Base-by-base conservation (phyloP, 257 asterid genomes). In the Fraxinus americana region DNA sequence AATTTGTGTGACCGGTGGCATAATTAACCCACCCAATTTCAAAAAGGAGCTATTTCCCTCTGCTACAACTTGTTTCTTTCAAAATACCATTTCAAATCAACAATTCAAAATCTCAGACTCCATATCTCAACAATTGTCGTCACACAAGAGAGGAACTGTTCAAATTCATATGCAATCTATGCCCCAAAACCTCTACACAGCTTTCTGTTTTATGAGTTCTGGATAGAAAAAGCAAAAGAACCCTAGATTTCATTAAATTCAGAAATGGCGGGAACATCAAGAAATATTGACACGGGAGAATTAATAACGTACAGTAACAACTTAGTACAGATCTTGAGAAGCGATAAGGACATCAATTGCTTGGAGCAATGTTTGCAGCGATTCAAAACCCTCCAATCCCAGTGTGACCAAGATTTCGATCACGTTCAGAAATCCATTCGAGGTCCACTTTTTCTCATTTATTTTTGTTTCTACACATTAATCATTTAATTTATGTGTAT, bases 361-460 rank as follows among this genome's bases (percentile, higher is more conserved):
- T 87, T 88, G 73, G 88, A 86, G 80, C 89, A 88, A 69, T 83
- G 86, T 75, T 80, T 84, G 71, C 82, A 80, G 39, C 96, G 87
- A 32, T 86, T 85, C 29, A 72, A 80, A 29, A 78, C 85, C 66
- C 91, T 92, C 73, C 91, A 74, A 25, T 85, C 89, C 35, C 94
- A 88, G 67, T 86, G 90, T 70, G 76, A 73, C 67, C 75, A 84
- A 48, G 91, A 92, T 81, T 79, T 78, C 80, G 74, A 75, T 34
- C 77, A 82, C 25, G 77, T 78, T 61, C 87, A 81, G 43, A 78
- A 70, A 17, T 87, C 93, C 67, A 78, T 89, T n/a, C 85, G 88
- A 89, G 97, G 97, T 92, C 35, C n/a, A 9, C 0, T 29, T 41
- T 75, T 78, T 43, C n/a, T 1, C 27, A 19, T 69, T 63, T 4